A percentile compares a stretch with the other conserved stretches of the same genome.
Evolutionary conservation across 2,329 filamentous ascomycete genomes (phyloP).

Genomic region (Diaporthe citri): DNA sequence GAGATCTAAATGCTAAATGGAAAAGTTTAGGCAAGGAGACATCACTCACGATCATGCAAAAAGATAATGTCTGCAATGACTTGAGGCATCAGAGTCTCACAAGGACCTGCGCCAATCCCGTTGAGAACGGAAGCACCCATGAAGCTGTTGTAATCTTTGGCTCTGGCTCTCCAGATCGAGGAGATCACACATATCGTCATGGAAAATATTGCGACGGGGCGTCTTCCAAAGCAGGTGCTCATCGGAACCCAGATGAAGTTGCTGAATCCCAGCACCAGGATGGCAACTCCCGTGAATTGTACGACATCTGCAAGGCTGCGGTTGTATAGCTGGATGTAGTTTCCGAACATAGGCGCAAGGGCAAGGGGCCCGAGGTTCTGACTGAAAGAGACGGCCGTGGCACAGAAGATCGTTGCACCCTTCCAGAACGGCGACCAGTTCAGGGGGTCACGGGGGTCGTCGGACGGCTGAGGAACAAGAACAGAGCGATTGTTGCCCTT

Average conservation of each 20-base stretch:
- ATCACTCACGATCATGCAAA: conserved; percentile 65
- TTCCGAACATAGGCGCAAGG: conserved; percentile 68
- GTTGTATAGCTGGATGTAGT: conserved; percentile 68
- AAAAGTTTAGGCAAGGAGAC: background rate
- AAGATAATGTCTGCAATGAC: conserved; percentile 76
- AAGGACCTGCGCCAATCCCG: conserved; percentile 72
- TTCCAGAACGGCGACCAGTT: conserved; percentile 64
- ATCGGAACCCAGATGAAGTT: conserved; percentile 68
- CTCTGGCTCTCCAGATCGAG: conserved; percentile 66
- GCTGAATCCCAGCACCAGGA: conserved; percentile 62
- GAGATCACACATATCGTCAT: conserved; percentile 57
- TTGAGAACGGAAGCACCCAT: conserved; percentile 74
- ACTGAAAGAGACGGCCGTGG: conserved; percentile 55
- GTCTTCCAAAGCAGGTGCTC: conserved; percentile 60
- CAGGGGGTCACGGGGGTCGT: conserved; percentile 62
- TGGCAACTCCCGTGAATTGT: conserved; percentile 62
- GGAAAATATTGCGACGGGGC: conserved; percentile 60
- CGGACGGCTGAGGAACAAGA: conserved; percentile 61
- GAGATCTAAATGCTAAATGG: background rate
- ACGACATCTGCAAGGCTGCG: conserved; percentile 63
- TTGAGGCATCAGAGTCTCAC: conserved; percentile 72
- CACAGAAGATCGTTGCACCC: conserved; percentile 48
- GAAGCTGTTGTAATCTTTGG: conserved; percentile 70
- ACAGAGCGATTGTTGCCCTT: conserved; percentile 62
- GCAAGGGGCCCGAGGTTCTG: conserved; percentile 57